These are phyloP conservation scores for Eucalyptus leucophloia DNA, from an alignment of 345 rosid species.

Conservation along the genomic window DNA sequence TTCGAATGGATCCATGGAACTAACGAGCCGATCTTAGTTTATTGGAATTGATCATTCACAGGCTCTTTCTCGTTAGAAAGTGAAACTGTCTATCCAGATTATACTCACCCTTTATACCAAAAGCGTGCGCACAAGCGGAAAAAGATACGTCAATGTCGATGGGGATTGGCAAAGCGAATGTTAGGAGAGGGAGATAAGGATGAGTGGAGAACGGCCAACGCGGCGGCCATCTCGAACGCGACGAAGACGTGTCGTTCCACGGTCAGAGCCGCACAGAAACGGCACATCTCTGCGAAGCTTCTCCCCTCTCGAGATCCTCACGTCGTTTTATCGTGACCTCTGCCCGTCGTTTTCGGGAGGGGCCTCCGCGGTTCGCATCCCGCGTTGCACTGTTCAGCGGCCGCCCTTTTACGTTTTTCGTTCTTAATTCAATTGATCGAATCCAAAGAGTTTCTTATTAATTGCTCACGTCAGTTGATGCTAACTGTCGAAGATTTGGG, in stretches of 20 bases:
- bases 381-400: not conserved
- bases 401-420: not conserved
- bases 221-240: not conserved
- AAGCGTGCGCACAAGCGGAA: not conserved
- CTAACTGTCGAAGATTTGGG: not conserved
- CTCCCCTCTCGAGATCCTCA: not conserved
- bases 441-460: not conserved
- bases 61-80: no score
- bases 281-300: not conserved
- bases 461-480: not conserved
- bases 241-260: not conserved
- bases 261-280: not conserved
- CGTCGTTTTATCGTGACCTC: not conserved
- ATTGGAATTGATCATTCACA: no score
- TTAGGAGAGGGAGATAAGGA: not conserved
- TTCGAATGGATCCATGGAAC: fast-evolving
- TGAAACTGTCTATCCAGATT: no score
- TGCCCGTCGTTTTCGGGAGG: not conserved
- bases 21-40: no score
- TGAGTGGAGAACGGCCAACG: not conserved
- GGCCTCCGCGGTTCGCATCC: not conserved
- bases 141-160: not conserved
- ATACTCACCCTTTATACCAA: not conserved
- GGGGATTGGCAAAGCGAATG: not conserved
- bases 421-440: not conserved